These are phyloP conservation scores for Myochromella boudieri DNA, from an alignment of 768 basidiomycete genomes.

Conservation along the genomic window DNA sequence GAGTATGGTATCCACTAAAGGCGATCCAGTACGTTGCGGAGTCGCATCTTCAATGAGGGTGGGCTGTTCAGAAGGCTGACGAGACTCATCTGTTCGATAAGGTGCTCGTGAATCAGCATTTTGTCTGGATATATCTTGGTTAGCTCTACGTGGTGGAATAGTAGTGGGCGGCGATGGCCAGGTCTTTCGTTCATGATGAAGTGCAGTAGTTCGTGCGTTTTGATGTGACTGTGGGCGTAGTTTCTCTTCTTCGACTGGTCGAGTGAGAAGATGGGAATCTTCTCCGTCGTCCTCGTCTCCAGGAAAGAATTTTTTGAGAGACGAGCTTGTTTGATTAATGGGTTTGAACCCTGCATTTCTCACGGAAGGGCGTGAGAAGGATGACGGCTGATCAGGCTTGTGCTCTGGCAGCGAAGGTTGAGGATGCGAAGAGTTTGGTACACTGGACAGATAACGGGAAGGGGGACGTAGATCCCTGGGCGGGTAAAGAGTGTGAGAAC, in stretches of 20 bases:
- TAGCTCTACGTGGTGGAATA: background rate
- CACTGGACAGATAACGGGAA: background rate
- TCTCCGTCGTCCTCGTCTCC: conserved; percentile 75
- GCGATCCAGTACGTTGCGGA: conserved; percentile 1
- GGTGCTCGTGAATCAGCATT: background rate
- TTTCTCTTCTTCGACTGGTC: conserved; percentile 6
- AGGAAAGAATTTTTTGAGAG: conserved; percentile 81
- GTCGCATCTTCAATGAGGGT: background rate
- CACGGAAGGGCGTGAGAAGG: conserved; percentile 18
- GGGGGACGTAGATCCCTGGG: conserved; percentile 5
- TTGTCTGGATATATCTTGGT: background rate
- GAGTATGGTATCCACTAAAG: background rate
- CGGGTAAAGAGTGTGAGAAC: conserved; percentile 15
- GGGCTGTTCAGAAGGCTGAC: background rate
- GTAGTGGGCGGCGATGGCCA: conserved; percentile 16
- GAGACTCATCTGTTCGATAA: background rate
- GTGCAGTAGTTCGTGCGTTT: background rate
- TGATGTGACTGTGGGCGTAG: background rate
- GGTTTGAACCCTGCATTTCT: conserved; percentile 66
- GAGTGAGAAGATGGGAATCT: conserved; percentile 16
- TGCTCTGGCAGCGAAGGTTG: conserved; percentile 6
- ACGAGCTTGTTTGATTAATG: conserved; percentile 53
- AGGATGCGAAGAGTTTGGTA: conserved; percentile 3
- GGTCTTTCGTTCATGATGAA: conserved; percentile 15
- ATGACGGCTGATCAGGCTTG: conserved; percentile 12